These are phyloP conservation scores for Xylaria flabelliformis DNA, from an alignment of 495 filamentous ascomycete species.

Conservation along the genomic window DNA sequence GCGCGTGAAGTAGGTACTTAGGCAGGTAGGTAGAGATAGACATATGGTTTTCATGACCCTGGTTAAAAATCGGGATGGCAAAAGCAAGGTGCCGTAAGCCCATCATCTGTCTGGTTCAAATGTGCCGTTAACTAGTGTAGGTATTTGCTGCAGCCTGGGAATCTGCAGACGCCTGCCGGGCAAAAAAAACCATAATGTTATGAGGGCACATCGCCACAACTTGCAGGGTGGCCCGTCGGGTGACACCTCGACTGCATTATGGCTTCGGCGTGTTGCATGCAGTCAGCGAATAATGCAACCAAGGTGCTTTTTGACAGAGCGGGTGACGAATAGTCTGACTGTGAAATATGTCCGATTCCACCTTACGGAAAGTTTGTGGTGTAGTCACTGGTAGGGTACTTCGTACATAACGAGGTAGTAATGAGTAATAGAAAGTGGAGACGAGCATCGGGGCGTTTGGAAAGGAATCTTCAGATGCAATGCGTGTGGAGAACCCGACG, in stretches of 20 bases:
- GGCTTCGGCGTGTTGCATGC: conserved; percentile 22
- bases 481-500: not conserved
- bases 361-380: conserved; percentile 1
- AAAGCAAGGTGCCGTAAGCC: conserved; percentile 22
- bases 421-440: conserved; percentile 10
- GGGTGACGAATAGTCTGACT: conserved; percentile 7
- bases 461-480: conserved; percentile 7
- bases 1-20: no score
- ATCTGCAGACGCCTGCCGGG: conserved; percentile 29
- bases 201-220: not conserved
- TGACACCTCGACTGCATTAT: conserved; percentile 19
- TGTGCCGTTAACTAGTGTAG: conserved; percentile 1
- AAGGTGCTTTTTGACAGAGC: not conserved
- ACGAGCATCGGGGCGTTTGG: not conserved
- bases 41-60: conserved; percentile 4
- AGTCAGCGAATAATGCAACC: conserved; percentile 24
- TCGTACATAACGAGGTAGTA: no score
- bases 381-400: not conserved
- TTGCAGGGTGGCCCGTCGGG: conserved; percentile 10
- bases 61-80: not conserved
- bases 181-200: not conserved
- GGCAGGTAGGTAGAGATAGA: not conserved
- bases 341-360: conserved; percentile 12
- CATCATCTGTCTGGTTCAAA: conserved; percentile 9
- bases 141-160: conserved; percentile 31